Percentiles rank a stretch among this genome's conserved stretches.
Conservation (phyloP, 768 basidiomycete species). For the Auricularia auricula-judae region DNA sequence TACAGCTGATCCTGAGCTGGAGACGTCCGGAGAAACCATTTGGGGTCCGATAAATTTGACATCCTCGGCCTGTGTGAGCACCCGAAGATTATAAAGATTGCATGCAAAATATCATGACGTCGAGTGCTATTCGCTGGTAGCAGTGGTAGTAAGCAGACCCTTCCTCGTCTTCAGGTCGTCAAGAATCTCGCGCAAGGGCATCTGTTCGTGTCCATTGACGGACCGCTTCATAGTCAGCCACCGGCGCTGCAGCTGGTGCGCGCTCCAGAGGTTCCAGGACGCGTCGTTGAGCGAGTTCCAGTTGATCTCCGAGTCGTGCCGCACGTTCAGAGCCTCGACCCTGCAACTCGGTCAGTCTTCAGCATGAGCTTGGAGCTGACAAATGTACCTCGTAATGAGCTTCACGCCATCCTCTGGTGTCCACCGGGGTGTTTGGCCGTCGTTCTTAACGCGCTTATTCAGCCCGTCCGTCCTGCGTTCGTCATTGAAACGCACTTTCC, state of each 20-base stretch:
- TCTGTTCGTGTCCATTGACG: conserved; percentile 67
- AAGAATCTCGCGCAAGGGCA: conserved; percentile 60
- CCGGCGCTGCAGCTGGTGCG: conserved; percentile 65
- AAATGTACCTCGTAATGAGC: conserved; percentile 65
- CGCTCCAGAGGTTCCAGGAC: conserved; percentile 78
- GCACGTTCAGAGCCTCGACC: conserved; percentile 61
- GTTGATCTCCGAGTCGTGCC: conserved; percentile 74
- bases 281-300: conserved; percentile 69
- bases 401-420: conserved; percentile 65
- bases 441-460: conserved; percentile 59
- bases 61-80: too few species aligned
- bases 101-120: too few species aligned
- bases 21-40: too few species aligned
- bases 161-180: conserved; percentile 71
- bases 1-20: too few species aligned
- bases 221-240: conserved; percentile 73
- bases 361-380: neutral
- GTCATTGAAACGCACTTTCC: too few species aligned
- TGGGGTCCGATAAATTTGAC: too few species aligned
- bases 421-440: conserved; percentile 65
- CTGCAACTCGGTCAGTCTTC: conserved; percentile 24
- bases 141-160: conserved; percentile 9
- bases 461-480: conserved; percentile 60
- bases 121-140: too few species aligned
- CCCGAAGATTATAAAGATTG: too few species aligned